These are phyloP conservation scores for Acanthamoeba castellanii DNA, from an alignment of 208 protist genomes.

Conservation along the genomic window DNA sequence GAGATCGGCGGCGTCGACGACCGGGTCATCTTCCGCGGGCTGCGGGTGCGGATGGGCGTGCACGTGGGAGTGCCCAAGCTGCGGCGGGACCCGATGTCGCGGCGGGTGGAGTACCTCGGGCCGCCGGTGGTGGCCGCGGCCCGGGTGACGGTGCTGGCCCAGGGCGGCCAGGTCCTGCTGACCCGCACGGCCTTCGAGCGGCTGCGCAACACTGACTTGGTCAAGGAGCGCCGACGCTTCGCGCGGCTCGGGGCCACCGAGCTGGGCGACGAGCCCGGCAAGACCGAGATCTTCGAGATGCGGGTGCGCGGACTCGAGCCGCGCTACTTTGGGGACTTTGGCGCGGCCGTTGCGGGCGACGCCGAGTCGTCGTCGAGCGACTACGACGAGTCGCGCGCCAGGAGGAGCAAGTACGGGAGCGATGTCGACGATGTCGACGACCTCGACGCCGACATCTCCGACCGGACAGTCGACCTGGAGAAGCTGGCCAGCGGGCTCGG, in stretches of 20 bases:
- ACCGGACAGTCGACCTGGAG: neutral
- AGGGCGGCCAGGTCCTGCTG: conserved; percentile 67
- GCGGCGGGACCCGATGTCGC: conserved; percentile 16
- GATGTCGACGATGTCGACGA: neutral
- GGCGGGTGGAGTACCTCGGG: conserved; percentile 38
- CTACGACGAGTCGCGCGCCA: neutral
- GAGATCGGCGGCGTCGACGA: conserved; percentile 24
- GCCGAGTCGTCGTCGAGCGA: neutral
- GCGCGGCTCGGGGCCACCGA: neutral
- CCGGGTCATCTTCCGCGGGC: neutral
- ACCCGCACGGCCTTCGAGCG: neutral
- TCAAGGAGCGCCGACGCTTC: neutral
- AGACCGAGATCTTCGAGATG: neutral
- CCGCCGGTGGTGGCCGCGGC: neutral
- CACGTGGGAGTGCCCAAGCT: neutral
- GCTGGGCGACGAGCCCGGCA: neutral
- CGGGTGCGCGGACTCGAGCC: neutral
- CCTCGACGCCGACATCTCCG: neutral
- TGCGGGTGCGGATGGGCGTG: conserved; percentile 68
- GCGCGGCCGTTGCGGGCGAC: neutral
- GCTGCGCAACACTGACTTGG: neutral
- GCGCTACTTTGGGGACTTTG: conserved; percentile 10
- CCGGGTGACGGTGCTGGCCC: conserved; percentile 13
- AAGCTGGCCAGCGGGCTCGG: neutral
- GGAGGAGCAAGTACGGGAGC: neutral